Evolutionary conservation across 2,329 filamentous ascomycete genomes (phyloP).

Genomic region (Hymenoscyphus scutula): DNA sequence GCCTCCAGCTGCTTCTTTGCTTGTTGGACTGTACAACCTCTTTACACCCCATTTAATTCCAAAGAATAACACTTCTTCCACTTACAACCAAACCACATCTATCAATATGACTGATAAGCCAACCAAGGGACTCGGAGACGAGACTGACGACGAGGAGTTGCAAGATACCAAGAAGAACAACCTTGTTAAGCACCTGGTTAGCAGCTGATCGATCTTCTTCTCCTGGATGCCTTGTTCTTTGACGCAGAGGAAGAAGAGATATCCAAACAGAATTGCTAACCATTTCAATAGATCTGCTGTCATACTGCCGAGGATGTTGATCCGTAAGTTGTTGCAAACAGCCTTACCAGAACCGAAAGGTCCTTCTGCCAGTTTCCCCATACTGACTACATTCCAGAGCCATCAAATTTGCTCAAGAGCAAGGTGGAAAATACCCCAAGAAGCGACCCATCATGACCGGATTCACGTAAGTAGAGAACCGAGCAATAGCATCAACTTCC

Average conservation of each 20-base stretch:
- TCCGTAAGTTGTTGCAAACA: constrained; percentile 12
- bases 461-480: constrained; percentile 70
- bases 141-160: constrained; percentile 12
- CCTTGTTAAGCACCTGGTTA: constrained; percentile 18
- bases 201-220: neutral
- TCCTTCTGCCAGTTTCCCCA: too few relatives aligned
- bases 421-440: constrained; percentile 81
- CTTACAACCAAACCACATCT: neutral
- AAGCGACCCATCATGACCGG: constrained; percentile 88
- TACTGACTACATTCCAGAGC: constrained; percentile 48
- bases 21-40: neutral
- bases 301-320: constrained; percentile 14
- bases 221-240: neutral
- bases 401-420: constrained; percentile 69
- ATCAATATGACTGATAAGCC: constrained; percentile 2
- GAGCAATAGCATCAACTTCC: neutral
- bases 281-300: constrained; percentile 11
- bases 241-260: neutral
- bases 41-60: too few relatives aligned
- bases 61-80: too few relatives aligned
- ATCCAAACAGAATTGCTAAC: neutral
- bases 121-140: neutral
- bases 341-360: neutral
- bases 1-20: neutral
- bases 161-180: constrained; percentile 18